Base-by-base conservation (phyloP, 148 eudicot species). In the Rhododendron simsii region DNA sequence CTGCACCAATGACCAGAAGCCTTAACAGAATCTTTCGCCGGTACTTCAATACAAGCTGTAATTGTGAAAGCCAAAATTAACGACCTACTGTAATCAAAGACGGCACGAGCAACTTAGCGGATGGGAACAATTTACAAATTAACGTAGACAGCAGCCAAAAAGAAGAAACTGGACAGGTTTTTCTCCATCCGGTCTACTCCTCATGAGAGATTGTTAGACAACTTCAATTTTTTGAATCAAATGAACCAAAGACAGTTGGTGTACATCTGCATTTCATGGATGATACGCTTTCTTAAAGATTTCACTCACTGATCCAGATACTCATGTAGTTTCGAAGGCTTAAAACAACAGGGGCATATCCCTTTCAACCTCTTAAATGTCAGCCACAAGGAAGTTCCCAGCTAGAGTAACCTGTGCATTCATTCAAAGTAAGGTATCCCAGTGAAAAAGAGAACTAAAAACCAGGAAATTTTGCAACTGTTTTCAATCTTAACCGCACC, bases 351-450 rank as follows among this genome's bases (percentile, higher is more conserved):
- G 7, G 51, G 10, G 4, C 30, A 28, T 51, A 13, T 84, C 53
- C 81, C 44, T 3, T 35, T 11, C 21, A 37, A 51, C 59, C 77
- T 83, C 82, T 85, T 75, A 82, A 28, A 95, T 81, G 87, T 95
- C 98, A 28, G 90, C 90, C 9, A 89, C 90, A 73, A 95, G 93
- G 74, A 94, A 94, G 87, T 90, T 92, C 53, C 84, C 89, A 26
- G 92, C 83, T 81, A 95, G 73, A 80, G 93, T 65, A 35, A 94
- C 94, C 96, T 95, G 95, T 87, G 85, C 89, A 63, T 44, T 26
- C 26, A 44, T 59, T 82, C 83, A 57, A 69, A 75, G 71, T 75
- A 45, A 76, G 77, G 69, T 9, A 16, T 33, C 26, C 8, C 26
- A 4, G 50, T 65, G 21, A 41, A 44, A 20, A 10, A 47, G 10